phyloP scores from a whole-genome alignment of 148 eudicot species.

The Amaranthus palmeri region DNA sequence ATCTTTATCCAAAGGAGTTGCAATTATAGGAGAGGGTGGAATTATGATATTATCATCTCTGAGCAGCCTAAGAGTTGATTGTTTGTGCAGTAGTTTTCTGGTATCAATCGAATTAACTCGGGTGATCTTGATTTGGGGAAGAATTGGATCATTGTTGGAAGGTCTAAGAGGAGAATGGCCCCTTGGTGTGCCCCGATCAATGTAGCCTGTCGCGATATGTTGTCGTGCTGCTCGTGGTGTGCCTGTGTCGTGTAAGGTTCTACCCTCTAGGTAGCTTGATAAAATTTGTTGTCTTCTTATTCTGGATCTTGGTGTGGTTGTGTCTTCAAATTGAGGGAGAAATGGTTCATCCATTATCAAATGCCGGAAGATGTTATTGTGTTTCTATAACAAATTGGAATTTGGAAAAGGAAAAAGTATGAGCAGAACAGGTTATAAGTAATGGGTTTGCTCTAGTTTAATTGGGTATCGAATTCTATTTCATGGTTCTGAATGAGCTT shows the following conservation, averaged over 20 bases:
- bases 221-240: neutral
- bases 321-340: slow-evolving; percentile 9
- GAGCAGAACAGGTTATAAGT: too few species aligned
- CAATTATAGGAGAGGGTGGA: neutral
- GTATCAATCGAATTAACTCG: neutral
- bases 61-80: slow-evolving; percentile 5
- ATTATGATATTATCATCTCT: neutral
- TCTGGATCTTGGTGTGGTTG: neutral
- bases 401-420: neutral
- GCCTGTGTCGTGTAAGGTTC: neutral
- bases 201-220: slow-evolving; percentile 6
- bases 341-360: slow-evolving; percentile 18
- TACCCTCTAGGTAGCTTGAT: neutral
- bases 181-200: slow-evolving; percentile 5
- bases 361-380: neutral
- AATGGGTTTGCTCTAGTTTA: too few species aligned
- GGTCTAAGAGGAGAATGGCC: neutral
- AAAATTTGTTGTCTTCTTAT: too few species aligned
- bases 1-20: slow-evolving; percentile 17
- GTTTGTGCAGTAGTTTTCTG: neutral
- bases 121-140: neutral
- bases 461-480: neutral
- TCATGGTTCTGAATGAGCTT: neutral
- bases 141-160: neutral
- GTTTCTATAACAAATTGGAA: neutral